Base-by-base conservation (phyloP, 805 yeast species). In the Monosporozyma aerobia region DNA sequence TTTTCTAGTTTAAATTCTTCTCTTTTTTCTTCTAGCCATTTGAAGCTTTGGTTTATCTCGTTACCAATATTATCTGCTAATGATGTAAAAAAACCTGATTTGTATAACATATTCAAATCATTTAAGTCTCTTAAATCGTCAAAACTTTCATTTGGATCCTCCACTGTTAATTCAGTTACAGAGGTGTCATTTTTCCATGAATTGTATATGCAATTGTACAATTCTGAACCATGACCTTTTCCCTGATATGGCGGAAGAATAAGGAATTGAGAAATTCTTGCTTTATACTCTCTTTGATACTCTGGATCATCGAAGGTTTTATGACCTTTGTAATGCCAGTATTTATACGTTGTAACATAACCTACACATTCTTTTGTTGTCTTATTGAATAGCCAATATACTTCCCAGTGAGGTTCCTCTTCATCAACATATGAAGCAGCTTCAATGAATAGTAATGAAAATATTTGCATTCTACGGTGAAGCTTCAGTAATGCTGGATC, bases 101-200 rank as follows among this genome's bases (percentile, higher is more conserved):
- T 60, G 39, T 68, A 65, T 33, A 84, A 65, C 59, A 83, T 70
- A 53, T 71, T 68, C 58, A 89, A 72, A 63, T 94, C 98, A 56
- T 82, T 77, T 33, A 92, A 73, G 64, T 94, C 97, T 54, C 99
- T 77, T 58, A 94, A 72, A 63, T 87, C 95, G 63, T 94, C 99
- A 69, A 94, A 92, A 37, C 81, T 80, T 64, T 90, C 97, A 63
- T 85, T 87, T 2, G 98, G 98, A 65, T 94, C 99, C 65, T 94
- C 98, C 3, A 94, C 89, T 0, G 92, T 88, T 41, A 94, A 77
- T 60, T 90, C 95, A 35, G 71, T 69, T 25, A 90, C 80, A 1
- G 62, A 54, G 0, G 65, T 61, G 57, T 87, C 85, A 0, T 62
- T 57, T 3, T 73, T 59, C 86, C 95, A 89, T 46, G 65, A 56